Percentiles rank a stretch among this genome's conserved stretches.
phyloP scores from a whole-genome alignment of 495 filamentous ascomycete species.

The Aspergillus haitiensis region DNA sequence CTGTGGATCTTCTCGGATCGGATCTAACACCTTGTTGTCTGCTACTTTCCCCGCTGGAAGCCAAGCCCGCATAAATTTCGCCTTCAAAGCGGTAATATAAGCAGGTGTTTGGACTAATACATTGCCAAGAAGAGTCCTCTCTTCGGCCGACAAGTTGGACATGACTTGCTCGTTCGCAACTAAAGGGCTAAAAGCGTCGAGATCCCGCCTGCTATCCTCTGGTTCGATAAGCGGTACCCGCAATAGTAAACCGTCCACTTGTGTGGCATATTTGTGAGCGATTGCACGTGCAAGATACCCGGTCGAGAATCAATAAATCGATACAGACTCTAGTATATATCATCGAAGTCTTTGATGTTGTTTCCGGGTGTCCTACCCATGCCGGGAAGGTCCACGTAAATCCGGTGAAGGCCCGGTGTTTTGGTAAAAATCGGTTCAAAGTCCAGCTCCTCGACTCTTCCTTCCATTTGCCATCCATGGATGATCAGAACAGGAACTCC shows the following conservation, averaged over 20 bases:
- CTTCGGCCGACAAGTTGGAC: slow-evolving; percentile 26
- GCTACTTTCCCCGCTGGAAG: slow-evolving; percentile 27
- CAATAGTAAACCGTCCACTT: slow-evolving; percentile 33
- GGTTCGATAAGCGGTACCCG: slow-evolving; percentile 36
- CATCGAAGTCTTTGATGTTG: slow-evolving; percentile 30
- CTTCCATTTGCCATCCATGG: slow-evolving; percentile 32
- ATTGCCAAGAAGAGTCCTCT: slow-evolving; percentile 30
- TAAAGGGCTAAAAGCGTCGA: slow-evolving; percentile 30
- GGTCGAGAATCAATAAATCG: slow-evolving; percentile 33
- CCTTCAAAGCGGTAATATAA: slow-evolving; percentile 30
- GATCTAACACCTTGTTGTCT: slow-evolving; percentile 29
- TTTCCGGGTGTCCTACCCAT: slow-evolving; percentile 34
- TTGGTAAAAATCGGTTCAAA: slow-evolving; percentile 36
- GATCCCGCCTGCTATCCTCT: slow-evolving; percentile 28
- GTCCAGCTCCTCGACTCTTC: slow-evolving; percentile 31
- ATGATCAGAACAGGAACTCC: slow-evolving; percentile 34
- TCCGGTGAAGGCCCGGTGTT: slow-evolving; percentile 28
- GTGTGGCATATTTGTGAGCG: slow-evolving; percentile 30
- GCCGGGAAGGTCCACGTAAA: slow-evolving; percentile 37
- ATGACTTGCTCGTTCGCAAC: slow-evolving; percentile 30
- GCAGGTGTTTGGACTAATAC: slow-evolving; percentile 32
- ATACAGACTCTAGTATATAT: slow-evolving; percentile 30
- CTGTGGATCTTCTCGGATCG: slow-evolving; percentile 30
- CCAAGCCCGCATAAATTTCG: slow-evolving; percentile 25
- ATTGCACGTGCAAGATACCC: slow-evolving; percentile 34